phyloP scores from a whole-genome alignment of 495 filamentous ascomycete genomes.

The Neurospora cerealis region DNA sequence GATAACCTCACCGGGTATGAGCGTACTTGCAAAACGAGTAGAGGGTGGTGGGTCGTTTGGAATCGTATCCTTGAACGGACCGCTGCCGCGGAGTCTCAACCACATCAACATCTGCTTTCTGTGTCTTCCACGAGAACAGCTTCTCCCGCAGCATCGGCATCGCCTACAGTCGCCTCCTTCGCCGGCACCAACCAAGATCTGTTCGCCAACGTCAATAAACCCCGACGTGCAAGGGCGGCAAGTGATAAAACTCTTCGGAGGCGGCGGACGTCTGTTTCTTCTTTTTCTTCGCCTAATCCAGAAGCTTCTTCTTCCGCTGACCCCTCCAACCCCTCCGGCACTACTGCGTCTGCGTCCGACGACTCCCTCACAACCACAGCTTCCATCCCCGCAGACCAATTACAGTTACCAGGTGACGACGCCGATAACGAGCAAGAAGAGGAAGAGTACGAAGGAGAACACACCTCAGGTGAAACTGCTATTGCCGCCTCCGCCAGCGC shows the following conservation, averaged over 20 bases:
- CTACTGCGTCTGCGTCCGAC: not conserved
- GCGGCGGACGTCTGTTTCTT: not conserved
- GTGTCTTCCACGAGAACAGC: not conserved
- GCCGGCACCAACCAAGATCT: not conserved
- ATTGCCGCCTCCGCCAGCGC: not conserved
- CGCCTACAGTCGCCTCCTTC: not conserved
- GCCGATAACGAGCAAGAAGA: not conserved
- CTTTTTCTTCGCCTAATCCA: not conserved
- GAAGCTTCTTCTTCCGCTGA: not conserved
- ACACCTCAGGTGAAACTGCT: not conserved
- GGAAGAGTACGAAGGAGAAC: not conserved
- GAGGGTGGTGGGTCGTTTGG: conserved; percentile 98
- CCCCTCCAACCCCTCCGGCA: not conserved
- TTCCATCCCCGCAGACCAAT: not conserved
- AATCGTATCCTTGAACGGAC: conserved; percentile 51
- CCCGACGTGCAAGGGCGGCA: not conserved
- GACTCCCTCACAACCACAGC: not conserved
- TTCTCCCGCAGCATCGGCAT: not conserved
- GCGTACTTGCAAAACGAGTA: conserved; percentile 79
- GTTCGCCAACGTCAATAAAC: not conserved
- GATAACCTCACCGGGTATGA: conserved; percentile 53
- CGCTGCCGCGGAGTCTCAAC: not conserved
- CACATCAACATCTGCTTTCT: not conserved
- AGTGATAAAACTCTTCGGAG: not conserved
- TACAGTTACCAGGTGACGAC: not conserved